Evolutionary conservation across 768 basidiomycete genomes (phyloP), one percentile per base, ranked within the genome.

Genomic region (Collybiopsis luxurians): DNA sequence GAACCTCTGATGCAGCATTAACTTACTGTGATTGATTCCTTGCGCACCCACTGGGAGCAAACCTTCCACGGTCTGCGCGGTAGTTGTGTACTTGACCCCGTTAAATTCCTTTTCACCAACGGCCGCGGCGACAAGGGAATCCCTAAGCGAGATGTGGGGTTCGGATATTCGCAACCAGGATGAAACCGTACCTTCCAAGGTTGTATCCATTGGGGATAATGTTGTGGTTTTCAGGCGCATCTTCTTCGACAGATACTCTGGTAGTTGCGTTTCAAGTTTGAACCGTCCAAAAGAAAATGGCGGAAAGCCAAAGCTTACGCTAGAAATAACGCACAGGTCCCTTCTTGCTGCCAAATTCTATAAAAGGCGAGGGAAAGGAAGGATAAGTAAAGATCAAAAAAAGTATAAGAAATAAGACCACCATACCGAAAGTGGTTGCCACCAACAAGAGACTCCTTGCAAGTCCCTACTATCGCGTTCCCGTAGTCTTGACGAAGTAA

Each of bases 401-500:
- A 38, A 21, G 15, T 19, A n/a, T 44, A 24, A 34, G 36, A 19
- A 13, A 19, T 12, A 11, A 13, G 13, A 2, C 11, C 15, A 30
- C 42, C 15, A 27, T 82, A 89, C 51, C 88, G 77, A 58, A 87
- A 71, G 64, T 90, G 88, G 62, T 83, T 77, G 7, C 89, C 90
- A 4, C 89, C 89, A 36, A 84, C 62, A 45, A 90, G 74, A 11
- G 81, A 82, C 65, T 92, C 87, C 53, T 79, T 61, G 66, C 90
- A 91, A 4, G 88, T 86, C 0, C 90, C 90, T 21, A 89, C 63
- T n/a, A 79, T 73, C 1, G 79, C 79, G 60, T 90, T 77, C 3
- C 79, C 79, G 63, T 82, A 92, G 60, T 89, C 79, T 75, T 81
- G 84, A 31, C 90, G 75, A 4, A 90, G 75, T 24, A 86, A 86